Base-by-base conservation (phyloP, 176 grass and related monocot species). In the Elymus sibiricus region DNA sequence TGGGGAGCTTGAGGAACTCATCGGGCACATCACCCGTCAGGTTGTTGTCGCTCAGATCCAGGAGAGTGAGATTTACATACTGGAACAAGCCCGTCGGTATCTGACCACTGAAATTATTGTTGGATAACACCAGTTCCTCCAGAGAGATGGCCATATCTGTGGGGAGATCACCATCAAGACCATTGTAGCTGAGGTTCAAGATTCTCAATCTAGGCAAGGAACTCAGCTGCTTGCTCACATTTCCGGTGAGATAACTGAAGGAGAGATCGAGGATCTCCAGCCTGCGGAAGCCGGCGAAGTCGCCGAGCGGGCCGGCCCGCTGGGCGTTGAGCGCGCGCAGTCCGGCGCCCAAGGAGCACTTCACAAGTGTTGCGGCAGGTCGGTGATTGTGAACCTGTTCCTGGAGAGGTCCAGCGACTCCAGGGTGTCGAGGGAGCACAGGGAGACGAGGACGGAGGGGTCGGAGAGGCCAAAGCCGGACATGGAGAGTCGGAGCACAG, bases 1-100 rank as follows among this genome's bases (percentile, higher is more conserved):
- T 72, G 69, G 38, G n/a, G 22, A 72, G 38, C 22, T 72, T 72
- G 69, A 43, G n/a, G 38, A 72, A 72, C 69, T 72, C 69, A 72
- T 72, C 69, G 11, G 69, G 69, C 22, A 72, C 69, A 2, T 43
- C 38, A 7, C 69, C 38, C 1, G 38, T 39, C 5, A 43, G 38
- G 13, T 26, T 25, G 38, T 72, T 43, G 11, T 43, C 21, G 69
- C 69, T 43, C 22, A 72, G 69, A 8, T 72, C 38, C 22, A 72
- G 24, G 5, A 43, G 37, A 43, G 38, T 72, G 21, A 72, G 69
- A 15, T 72, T 72, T 39, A 11, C 39, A n/a, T 25, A 14, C 11
- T 0, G 11, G 7, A 72, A 72, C 39, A 72, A 72, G 40, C 69
- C 11, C 5, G 38, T 6, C 11, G 69, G 69, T 14, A 72, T n/a